Base-by-base conservation (phyloP, 257 asterid genomes). In the Fraxinus anomala region DNA sequence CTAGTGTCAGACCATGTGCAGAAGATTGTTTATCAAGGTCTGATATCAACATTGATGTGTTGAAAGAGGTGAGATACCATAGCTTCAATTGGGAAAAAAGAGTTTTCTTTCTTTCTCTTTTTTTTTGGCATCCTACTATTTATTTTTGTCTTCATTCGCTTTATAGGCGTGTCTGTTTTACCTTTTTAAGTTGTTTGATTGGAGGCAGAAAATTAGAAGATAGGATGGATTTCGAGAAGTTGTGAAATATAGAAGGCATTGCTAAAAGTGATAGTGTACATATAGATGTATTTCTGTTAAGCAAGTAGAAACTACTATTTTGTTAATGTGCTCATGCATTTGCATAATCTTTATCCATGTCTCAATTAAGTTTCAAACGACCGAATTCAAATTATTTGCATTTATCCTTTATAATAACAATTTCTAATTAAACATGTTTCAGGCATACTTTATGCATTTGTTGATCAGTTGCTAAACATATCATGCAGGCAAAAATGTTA, bases 41-140 rank as follows among this genome's bases (percentile, higher is more conserved):
- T 14, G 97, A 95, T 86, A 93, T 95, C 84, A 91, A 91, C 80
- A 75, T 91, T 79, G 97, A 95, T 85, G 97, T 91, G 82, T 84
- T 95, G 85, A 95, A 86, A 88, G 97, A 95, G 97, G 99, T 94
- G 68, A 83, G 81, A 36, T 72, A 73, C 61, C 51, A 70, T 72
- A 13, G 31, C 77, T 77, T 73, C 66, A 59, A 23, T 33, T 76
- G 42, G 6, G 42, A 26, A 14, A 59, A 47, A 26, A 16, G 26
- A n/a, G 26, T 77, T 30, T 70, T 47, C 34, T 30, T 17, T 61
- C 47, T 73, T 49, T 16, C 39, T 69, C 51, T 47, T 19, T 42
- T 21, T 72, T 37, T 30, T 79, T 19, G n/a, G 69, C 17, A 34
- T 47, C 70, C 14, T 56, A 73, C 19, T 51, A 7, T 76, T 47